These are phyloP conservation scores for Podospora tetraspora DNA, from an alignment of 495 filamentous ascomycete species.

Conservation along the genomic window DNA sequence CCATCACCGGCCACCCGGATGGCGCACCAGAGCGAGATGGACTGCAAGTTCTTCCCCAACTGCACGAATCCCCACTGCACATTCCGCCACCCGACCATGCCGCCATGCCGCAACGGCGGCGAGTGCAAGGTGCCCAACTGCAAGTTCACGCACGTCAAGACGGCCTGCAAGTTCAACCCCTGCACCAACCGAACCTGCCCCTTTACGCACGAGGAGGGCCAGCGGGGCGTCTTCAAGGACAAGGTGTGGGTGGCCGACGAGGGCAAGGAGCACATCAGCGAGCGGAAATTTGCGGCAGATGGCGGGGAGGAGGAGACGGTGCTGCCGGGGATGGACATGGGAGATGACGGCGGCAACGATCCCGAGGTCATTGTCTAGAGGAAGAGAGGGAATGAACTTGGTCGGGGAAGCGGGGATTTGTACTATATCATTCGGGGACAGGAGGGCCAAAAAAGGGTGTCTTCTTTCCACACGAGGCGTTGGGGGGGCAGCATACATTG, in stretches of 20 bases:
- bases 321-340: slow-evolving; percentile 51
- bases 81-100: slow-evolving; percentile 77
- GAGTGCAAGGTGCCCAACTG: slow-evolving; percentile 81
- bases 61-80: slow-evolving; percentile 82
- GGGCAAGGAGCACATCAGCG: slow-evolving; percentile 66
- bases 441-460: background rate
- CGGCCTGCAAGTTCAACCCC: slow-evolving; percentile 83
- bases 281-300: slow-evolving; percentile 84
- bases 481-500: slow-evolving; percentile 18
- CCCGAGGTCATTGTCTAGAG: slow-evolving; percentile 28
- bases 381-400: background rate
- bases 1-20: slow-evolving; percentile 80
- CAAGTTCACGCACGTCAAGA: slow-evolving; percentile 81
- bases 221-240: slow-evolving; percentile 71
- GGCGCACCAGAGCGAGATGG: slow-evolving; percentile 71
- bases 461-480: slow-evolving; percentile 19
- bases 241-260: slow-evolving; percentile 82
- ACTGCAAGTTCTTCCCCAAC: slow-evolving; percentile 93
- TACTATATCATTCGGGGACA: slow-evolving; percentile 23
- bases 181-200: slow-evolving; percentile 79
- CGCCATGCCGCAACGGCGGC: slow-evolving; percentile 83
- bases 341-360: slow-evolving; percentile 14
- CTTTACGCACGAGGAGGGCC: slow-evolving; percentile 90
- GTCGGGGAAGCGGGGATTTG: slow-evolving; percentile 10
- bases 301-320: slow-evolving; percentile 67